Evolutionary conservation across 2,329 filamentous ascomycete genomes (phyloP).

Genomic region (Colletotrichum sp.): DNA sequence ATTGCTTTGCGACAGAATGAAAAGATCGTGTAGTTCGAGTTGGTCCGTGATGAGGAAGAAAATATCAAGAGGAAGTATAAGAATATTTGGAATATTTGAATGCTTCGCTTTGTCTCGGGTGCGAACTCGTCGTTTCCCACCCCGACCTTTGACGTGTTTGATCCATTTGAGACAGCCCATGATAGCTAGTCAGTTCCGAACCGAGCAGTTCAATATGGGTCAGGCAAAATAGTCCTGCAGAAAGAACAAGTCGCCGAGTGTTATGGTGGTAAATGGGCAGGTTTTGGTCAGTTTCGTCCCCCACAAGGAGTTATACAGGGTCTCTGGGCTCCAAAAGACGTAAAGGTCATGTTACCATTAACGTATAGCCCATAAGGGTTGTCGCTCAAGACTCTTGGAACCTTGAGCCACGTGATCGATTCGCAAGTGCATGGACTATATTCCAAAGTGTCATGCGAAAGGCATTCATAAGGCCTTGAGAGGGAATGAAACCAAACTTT

Average conservation of each 20-base stretch:
- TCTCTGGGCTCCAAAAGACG: not conserved
- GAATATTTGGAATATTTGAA: not conserved
- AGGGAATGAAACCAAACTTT: not conserved
- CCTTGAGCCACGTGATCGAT: not conserved
- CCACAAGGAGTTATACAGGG: not conserved
- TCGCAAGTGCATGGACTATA: not conserved
- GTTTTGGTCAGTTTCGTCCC: not conserved
- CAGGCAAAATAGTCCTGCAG: not conserved
- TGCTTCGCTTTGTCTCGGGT: not conserved
- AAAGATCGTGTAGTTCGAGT: not conserved
- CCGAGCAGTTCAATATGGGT: rapidly evolving
- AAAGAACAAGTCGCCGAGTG: not conserved
- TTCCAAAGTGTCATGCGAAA: not conserved
- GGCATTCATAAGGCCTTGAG: not conserved
- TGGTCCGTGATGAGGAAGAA: not conserved
- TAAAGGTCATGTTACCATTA: not conserved
- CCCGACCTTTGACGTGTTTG: rapidly evolving
- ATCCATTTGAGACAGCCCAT: not conserved
- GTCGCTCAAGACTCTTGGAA: not conserved
- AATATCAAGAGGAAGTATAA: no score
- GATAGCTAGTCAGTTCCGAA: not conserved
- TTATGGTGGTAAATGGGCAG: not conserved
- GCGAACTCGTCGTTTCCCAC: not conserved
- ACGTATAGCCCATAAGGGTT: not conserved
- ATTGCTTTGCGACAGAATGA: not conserved